phyloP scores from a whole-genome alignment of 2,329 filamentous ascomycete genomes.

The Pseudogymnoascus sp. region DNA sequence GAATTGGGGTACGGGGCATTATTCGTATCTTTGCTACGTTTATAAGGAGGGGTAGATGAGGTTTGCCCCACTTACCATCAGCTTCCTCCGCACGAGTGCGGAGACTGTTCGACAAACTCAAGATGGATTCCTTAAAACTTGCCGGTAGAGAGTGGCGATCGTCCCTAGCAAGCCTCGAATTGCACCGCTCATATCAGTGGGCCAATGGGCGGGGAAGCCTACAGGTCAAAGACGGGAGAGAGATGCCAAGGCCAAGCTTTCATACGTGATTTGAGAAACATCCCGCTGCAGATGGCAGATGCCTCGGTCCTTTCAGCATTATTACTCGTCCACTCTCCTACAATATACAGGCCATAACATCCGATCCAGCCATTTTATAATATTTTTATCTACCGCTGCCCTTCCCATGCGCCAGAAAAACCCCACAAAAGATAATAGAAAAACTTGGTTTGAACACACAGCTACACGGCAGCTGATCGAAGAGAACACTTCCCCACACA shows the following conservation, averaged over 20 bases:
- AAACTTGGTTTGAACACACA: background rate
- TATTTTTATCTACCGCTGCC: conserved; percentile 1
- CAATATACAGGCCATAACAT: background rate
- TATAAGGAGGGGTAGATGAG: conserved; percentile 1
- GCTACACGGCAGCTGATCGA: background rate
- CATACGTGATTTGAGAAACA: background rate
- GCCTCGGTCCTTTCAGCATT: background rate
- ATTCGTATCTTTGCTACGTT: background rate
- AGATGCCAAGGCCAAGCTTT: background rate
- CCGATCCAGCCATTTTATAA: conserved; percentile 8
- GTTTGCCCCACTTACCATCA: background rate
- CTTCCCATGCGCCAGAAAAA: background rate
- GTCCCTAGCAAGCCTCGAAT: background rate
- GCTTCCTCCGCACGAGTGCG: background rate
- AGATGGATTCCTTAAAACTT: background rate
- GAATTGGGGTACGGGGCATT: background rate
- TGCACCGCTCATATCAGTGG: background rate
- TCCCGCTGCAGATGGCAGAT: background rate
- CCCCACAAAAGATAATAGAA: background rate
- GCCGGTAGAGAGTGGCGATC: background rate
- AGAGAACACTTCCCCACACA: background rate
- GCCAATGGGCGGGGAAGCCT: background rate
- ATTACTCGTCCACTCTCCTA: background rate
- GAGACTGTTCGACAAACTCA: background rate
- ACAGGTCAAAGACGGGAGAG: background rate